Base-by-base conservation (phyloP, 2,329 filamentous ascomycete species). In the Neofusicoccum kwambonambiense region DNA sequence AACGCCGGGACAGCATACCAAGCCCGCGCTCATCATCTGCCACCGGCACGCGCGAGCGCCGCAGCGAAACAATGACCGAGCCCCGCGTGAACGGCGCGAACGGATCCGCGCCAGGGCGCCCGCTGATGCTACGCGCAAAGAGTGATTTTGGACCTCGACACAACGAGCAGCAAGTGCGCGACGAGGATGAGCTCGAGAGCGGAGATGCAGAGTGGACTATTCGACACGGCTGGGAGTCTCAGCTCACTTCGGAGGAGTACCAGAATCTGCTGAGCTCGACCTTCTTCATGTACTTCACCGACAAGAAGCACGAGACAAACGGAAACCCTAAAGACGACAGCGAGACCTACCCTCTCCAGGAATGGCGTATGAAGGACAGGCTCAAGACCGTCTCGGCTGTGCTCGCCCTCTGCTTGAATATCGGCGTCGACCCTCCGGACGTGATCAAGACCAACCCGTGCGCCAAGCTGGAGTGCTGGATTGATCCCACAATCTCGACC, bases 251-350 rank as follows among this genome's bases (percentile, higher is more conserved):
- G 4, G 91, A 93, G 70, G 92, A 97, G 74, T 93, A 96, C 72
- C 90, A 96, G 71, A 90, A 90, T 65, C 86, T 93, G 69, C 83
- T 97, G 68, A 92, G 90, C 61, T 93, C 90, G 75, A 96, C 92
- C 70, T 99, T 96, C 87, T 98, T 97, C 82, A 98, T 98, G 94
- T 99, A 99, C 80, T 99, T 91, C 78, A 97, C 94, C 68, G 95
- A 99, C 78, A 98, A 98, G 79, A 90, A 94, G 62, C 95, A 99
- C 79, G 95, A 98, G 76, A 95, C 92, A 22, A 94, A 92, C 41
- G 95, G 93, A 22, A 92, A 93, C 70, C 92, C 93, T 15, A 92
- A 93, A 74, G 79, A 81, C 65, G 80, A 82, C 19, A 80, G 80
- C 64, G 80, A 78, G 68, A 75, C 74, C 41, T 79, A 77, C 65